Evolutionary conservation across 2,329 filamentous ascomycete genomes (phyloP).

Genomic region (Pseudodiploospora longispora): DNA sequence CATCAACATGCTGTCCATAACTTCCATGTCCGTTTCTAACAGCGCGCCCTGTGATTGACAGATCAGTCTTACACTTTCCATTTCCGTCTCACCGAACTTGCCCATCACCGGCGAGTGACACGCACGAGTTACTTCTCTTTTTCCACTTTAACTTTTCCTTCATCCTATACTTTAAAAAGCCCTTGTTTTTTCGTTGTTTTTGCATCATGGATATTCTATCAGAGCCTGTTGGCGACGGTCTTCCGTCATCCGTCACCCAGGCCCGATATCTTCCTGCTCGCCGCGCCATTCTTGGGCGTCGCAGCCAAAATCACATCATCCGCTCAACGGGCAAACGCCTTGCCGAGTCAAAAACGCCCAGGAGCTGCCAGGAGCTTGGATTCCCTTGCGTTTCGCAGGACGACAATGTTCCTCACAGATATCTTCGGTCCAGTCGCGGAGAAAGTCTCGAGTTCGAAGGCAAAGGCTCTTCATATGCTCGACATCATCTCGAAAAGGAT

Average conservation of each 20-base stretch:
- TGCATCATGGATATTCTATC: constrained; percentile 1
- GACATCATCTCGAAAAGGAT: constrained; percentile 7
- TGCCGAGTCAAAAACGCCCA: constrained; percentile 2
- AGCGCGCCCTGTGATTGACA: constrained; percentile 3
- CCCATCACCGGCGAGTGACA: constrained; percentile 1
- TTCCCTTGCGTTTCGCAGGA: background rate
- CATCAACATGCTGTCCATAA: too few species aligned
- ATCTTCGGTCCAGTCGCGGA: background rate
- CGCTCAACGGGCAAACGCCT: constrained; percentile 16
- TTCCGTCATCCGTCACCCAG: constrained; percentile 3
- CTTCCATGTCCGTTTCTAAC: too few species aligned
- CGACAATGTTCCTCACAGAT: too few species aligned
- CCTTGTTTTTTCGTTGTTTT: background rate
- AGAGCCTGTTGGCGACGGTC: background rate
- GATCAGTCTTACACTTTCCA: background rate
- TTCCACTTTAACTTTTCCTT: background rate
- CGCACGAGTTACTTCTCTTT: background rate
- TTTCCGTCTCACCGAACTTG: background rate
- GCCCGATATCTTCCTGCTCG: constrained; percentile 6
- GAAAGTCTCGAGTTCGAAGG: constrained; percentile 1
- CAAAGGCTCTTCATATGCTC: background rate
- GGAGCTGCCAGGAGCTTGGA: constrained; percentile 1
- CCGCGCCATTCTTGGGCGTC: constrained; percentile 10
- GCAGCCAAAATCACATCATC: constrained; percentile 20
- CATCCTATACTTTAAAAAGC: background rate